phyloP scores from a whole-genome alignment of 1,139 yeast genomes.

The Saccharomyces hybrid region DNA sequence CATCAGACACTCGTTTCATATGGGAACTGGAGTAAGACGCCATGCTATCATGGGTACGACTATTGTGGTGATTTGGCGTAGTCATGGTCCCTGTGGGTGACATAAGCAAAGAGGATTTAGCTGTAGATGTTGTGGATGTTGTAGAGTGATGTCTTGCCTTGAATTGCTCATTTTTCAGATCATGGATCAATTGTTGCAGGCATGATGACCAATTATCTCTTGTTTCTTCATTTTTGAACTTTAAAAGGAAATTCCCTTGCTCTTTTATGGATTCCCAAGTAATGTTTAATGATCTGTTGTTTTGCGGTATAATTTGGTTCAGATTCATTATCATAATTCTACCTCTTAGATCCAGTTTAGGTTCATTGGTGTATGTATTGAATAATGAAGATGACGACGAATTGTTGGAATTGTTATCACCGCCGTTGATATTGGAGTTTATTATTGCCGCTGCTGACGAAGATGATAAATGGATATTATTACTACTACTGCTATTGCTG shows the following conservation, averaged over 20 bases:
- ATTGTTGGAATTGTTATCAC: constrained; percentile 1
- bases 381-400: constrained; percentile 6
- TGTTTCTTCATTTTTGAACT: constrained; percentile 63
- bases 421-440: not conserved
- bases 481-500: constrained; percentile 1
- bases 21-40: constrained; percentile 25
- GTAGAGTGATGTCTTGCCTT: constrained; percentile 7
- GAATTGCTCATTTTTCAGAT: constrained; percentile 34
- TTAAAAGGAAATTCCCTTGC: constrained; percentile 63
- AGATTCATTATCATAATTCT: constrained; percentile 64
- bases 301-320: constrained; percentile 44
- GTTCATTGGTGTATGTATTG: constrained; percentile 14
- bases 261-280: constrained; percentile 79
- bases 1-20: constrained; percentile 33
- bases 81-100: constrained; percentile 11
- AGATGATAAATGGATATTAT: not conserved
- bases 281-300: constrained; percentile 48
- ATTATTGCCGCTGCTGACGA: not conserved
- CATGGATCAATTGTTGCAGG: constrained; percentile 37
- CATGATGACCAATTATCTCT: constrained; percentile 66
- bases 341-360: constrained; percentile 52
- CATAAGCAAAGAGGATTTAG: constrained; percentile 23
- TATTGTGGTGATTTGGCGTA: constrained; percentile 9
- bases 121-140: constrained; percentile 19
- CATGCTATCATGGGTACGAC: constrained; percentile 25